Evolutionary conservation across 805 yeast species (phyloP).

Genomic region (Lipomyces chichibuensis): DNA sequence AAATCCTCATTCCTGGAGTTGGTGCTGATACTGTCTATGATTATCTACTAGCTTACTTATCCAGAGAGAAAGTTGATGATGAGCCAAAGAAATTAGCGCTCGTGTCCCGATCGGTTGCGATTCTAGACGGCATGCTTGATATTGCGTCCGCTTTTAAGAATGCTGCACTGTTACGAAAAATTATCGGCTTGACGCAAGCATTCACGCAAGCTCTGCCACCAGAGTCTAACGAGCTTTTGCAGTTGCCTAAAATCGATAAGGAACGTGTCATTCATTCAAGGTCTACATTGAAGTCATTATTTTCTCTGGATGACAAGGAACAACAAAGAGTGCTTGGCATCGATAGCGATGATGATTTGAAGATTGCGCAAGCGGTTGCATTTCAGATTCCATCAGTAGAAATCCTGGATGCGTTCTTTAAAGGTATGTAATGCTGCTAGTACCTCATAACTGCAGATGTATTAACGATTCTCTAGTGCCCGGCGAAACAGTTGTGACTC

Average conservation of each 20-base stretch:
- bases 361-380: constrained; percentile 27
- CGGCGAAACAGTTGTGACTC: constrained; percentile 73
- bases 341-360: constrained; percentile 23
- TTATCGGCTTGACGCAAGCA: constrained; percentile 25
- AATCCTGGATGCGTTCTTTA: constrained; percentile 30
- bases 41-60: constrained; percentile 61
- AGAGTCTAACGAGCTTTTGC: constrained; percentile 53
- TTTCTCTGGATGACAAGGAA: constrained; percentile 34
- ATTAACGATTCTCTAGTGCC: constrained; percentile 67
- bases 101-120: constrained; percentile 61
- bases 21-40: constrained; percentile 54
- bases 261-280: constrained; percentile 33
- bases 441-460: neutral
- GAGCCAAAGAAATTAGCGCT: constrained; percentile 56
- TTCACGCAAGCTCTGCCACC: constrained; percentile 35
- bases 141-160: constrained; percentile 80
- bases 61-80: constrained; percentile 51
- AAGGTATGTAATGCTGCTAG: constrained; percentile 16
- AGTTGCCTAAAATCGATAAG: constrained; percentile 72
- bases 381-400: constrained; percentile 29
- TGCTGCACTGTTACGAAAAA: constrained; percentile 49
- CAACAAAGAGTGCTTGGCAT: constrained; percentile 40
- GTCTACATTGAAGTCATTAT: constrained; percentile 11
- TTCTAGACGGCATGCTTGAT: constrained; percentile 74
- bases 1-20: constrained; percentile 48